phyloP scores from a whole-genome alignment of 2,329 filamentous ascomycete genomes.

The Exophiala viscosa region DNA sequence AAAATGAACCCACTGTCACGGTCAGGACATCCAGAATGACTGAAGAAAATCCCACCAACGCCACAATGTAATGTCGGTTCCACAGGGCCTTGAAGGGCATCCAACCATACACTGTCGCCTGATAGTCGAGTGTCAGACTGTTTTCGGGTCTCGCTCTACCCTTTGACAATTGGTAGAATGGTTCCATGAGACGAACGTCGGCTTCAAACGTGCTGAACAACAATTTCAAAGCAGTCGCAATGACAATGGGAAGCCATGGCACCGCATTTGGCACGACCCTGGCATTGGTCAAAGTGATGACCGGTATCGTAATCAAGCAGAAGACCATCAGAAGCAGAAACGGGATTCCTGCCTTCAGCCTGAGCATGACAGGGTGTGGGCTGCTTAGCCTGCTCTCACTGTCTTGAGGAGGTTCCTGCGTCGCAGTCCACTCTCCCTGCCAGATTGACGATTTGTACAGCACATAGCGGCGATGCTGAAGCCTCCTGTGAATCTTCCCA shows the following conservation, averaged over 20 bases:
- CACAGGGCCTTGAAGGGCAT: slow-evolving; percentile 42
- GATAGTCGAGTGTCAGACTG: slow-evolving; percentile 49
- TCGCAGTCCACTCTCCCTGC: slow-evolving; percentile 47
- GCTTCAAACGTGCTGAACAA: slow-evolving; percentile 47
- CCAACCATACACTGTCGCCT: slow-evolving; percentile 45
- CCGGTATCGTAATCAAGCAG: slow-evolving; percentile 39
- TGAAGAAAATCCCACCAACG: slow-evolving; percentile 43
- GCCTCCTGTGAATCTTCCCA: slow-evolving; percentile 44
- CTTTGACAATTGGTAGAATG: slow-evolving; percentile 45
- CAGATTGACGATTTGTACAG: slow-evolving; percentile 50
- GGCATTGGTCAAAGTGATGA: slow-evolving; percentile 42
- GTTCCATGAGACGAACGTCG: slow-evolving; percentile 47
- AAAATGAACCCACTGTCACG: slow-evolving; percentile 47
- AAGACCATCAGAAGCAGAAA: slow-evolving; percentile 41
- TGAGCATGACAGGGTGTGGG: slow-evolving; percentile 47
- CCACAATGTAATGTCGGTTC: slow-evolving; percentile 45
- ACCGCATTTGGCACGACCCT: slow-evolving; percentile 38
- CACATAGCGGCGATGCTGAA: slow-evolving; percentile 46
- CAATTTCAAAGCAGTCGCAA: slow-evolving; percentile 46
- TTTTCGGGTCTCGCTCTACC: slow-evolving; percentile 43
- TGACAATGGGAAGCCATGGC: slow-evolving; percentile 44
- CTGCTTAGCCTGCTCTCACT: slow-evolving; percentile 32
- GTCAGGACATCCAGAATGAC: slow-evolving; percentile 47
- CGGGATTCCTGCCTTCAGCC: slow-evolving; percentile 36
- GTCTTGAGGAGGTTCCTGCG: slow-evolving; percentile 29